These are phyloP conservation scores for Heliocybe sulcata DNA, from an alignment of 1,284 basidiomycete species.

Conservation along the genomic window DNA sequence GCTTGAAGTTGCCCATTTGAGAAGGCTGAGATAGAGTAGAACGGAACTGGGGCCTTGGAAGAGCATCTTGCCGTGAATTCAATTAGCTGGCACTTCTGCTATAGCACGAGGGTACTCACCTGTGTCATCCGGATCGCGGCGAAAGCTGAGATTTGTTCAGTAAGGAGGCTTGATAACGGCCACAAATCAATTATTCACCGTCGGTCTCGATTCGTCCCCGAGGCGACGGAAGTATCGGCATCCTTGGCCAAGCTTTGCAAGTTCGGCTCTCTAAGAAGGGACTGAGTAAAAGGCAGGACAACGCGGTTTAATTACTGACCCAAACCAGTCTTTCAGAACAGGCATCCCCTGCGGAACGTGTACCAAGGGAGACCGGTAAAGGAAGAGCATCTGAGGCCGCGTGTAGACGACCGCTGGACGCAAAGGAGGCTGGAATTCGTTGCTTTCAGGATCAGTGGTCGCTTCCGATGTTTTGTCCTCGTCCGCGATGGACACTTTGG, in stretches of 20 bases:
- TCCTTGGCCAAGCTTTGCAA: slow-evolving; percentile 51
- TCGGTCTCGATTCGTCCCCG: slow-evolving; percentile 51
- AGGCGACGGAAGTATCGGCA: slow-evolving; percentile 40
- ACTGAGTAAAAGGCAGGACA: slow-evolving; percentile 2
- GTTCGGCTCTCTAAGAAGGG: slow-evolving; percentile 52
- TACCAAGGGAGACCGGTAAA: slow-evolving; percentile 75
- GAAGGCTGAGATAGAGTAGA: slow-evolving; percentile 70
- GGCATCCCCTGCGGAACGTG: slow-evolving; percentile 70
- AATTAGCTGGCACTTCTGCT: slow-evolving; percentile 1
- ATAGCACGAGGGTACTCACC: slow-evolving; percentile 30
- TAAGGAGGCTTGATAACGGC: slow-evolving; percentile 6
- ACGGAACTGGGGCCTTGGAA: slow-evolving; percentile 61
- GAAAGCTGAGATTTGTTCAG: slow-evolving; percentile 41
- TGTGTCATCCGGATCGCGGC: slow-evolving; percentile 67
- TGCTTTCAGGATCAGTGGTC: neutral
- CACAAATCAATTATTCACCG: slow-evolving; percentile 31
- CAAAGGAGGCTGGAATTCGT: slow-evolving; percentile 13
- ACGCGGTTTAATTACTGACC: slow-evolving; percentile 43
- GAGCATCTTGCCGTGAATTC: slow-evolving; percentile 28
- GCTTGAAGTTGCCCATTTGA: slow-evolving; percentile 86
- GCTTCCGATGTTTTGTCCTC: slow-evolving; percentile 19
- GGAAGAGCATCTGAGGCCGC: slow-evolving; percentile 55
- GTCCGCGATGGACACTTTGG: slow-evolving; percentile 28
- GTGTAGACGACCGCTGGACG: slow-evolving; percentile 57
- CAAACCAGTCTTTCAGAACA: slow-evolving; percentile 80